Evolutionary conservation across 345 rosid species (phyloP).

Genomic region (Salix exigua): DNA sequence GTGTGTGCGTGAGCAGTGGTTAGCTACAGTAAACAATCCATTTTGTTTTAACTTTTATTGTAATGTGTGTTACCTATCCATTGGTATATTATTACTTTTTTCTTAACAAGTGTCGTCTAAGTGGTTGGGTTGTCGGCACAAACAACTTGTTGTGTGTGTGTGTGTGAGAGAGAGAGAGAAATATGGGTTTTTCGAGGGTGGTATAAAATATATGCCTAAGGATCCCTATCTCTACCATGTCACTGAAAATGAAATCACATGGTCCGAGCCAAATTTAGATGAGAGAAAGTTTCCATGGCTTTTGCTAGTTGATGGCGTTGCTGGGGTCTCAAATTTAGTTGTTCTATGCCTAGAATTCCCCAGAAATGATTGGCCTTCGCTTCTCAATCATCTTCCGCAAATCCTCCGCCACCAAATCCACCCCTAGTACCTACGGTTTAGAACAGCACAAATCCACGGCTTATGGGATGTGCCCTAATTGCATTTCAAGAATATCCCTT

Average conservation of each 20-base stretch:
- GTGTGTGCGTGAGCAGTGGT: too few species aligned
- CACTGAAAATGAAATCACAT: conserved; percentile 26
- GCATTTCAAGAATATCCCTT: neutral
- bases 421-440: neutral
- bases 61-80: too few species aligned
- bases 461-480: neutral
- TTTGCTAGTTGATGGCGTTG: neutral
- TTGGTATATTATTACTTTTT: too few species aligned
- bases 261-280: conserved; percentile 1
- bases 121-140: too few species aligned
- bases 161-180: too few species aligned
- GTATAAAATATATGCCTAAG: neutral
- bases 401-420: neutral
- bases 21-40: too few species aligned
- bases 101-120: too few species aligned
- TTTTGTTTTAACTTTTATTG: too few species aligned
- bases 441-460: neutral
- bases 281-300: conserved; percentile 21
- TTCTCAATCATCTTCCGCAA: neutral
- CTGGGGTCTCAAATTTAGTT: neutral
- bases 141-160: too few species aligned
- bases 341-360: neutral
- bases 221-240: conserved; percentile 14
- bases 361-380: neutral
- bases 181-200: too few species aligned